A percentile compares a stretch with the other conserved stretches of the same genome.
phyloP scores from a whole-genome alignment of 495 filamentous ascomycete species.

The Lophium mytilinum region DNA sequence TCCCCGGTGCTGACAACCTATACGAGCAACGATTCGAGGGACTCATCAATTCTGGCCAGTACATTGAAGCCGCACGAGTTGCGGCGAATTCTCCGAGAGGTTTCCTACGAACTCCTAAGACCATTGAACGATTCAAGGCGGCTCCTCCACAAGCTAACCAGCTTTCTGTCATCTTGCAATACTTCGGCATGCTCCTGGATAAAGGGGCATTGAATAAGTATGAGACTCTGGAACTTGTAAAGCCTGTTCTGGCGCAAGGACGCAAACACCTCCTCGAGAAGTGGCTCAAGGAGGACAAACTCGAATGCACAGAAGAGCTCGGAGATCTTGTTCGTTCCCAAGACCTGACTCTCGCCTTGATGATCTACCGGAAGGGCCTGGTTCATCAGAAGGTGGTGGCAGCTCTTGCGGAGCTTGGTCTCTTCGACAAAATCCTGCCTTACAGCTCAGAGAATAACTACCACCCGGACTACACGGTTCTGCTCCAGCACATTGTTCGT shows the following conservation, averaged over 20 bases:
- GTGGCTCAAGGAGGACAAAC: constrained; percentile 91
- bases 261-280: constrained; percentile 95
- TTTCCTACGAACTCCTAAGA: constrained; percentile 86
- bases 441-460: constrained; percentile 80
- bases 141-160: constrained; percentile 63
- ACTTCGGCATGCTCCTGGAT: constrained; percentile 94
- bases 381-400: constrained; percentile 88
- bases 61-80: constrained; percentile 82
- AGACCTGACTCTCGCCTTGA: constrained; percentile 75
- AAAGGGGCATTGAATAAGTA: constrained; percentile 87
- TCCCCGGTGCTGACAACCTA: constrained; percentile 91
- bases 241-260: constrained; percentile 84
- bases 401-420: constrained; percentile 87
- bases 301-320: constrained; percentile 90
- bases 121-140: constrained; percentile 81
- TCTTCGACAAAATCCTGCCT: constrained; percentile 90
- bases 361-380: constrained; percentile 80
- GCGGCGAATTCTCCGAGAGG: constrained; percentile 94
- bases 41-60: constrained; percentile 66
- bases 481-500: constrained; percentile 86
- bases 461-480: constrained; percentile 80
- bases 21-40: constrained; percentile 90
- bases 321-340: constrained; percentile 88
- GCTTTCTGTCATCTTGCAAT: constrained; percentile 90
- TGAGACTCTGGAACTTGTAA: constrained; percentile 88